A percentile compares a stretch with the other conserved stretches of the same genome.
These are phyloP conservation scores for Cruciata laevipes DNA, from an alignment of 257 asterid genomes.

Conservation along the genomic window DNA sequence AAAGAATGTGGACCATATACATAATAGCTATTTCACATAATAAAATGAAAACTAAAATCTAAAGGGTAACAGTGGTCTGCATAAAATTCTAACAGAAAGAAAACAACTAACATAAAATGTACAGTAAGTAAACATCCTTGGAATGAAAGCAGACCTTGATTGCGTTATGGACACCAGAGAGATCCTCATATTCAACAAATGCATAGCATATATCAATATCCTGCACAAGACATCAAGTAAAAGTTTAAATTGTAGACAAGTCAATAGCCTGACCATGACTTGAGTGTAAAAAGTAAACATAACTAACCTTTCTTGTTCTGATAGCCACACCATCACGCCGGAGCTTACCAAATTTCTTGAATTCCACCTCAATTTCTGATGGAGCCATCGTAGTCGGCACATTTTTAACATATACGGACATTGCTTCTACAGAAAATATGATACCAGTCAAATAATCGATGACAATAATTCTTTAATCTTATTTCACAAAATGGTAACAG, in stretches of 20 bases:
- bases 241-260: neutral
- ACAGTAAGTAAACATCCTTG: neutral
- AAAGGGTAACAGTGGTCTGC: neutral
- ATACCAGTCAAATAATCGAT: neutral
- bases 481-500: neutral
- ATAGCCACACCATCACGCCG: conserved; percentile 91
- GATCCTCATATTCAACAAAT: conserved; percentile 89
- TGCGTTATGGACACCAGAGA: conserved; percentile 91
- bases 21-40: neutral
- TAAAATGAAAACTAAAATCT: neutral
- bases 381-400: conserved; percentile 91
- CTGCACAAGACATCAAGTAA: conserved; percentile 33
- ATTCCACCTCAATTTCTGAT: conserved; percentile 85
- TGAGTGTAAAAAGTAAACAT: conserved; percentile 7
- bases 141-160: conserved; percentile 51
- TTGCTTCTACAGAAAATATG: conserved; percentile 48
- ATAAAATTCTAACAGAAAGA: neutral
- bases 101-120: neutral
- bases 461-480: neutral
- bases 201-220: conserved; percentile 94
- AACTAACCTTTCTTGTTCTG: conserved; percentile 88
- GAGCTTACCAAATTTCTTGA: conserved; percentile 84
- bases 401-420: conserved; percentile 87
- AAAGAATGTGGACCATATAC: neutral
- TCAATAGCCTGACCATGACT: neutral